Evolutionary conservation across 1,284 basidiomycete genomes (phyloP), one percentile per base, ranked within the genome.

Genomic region (Stygiomarasmius scandens): DNA sequence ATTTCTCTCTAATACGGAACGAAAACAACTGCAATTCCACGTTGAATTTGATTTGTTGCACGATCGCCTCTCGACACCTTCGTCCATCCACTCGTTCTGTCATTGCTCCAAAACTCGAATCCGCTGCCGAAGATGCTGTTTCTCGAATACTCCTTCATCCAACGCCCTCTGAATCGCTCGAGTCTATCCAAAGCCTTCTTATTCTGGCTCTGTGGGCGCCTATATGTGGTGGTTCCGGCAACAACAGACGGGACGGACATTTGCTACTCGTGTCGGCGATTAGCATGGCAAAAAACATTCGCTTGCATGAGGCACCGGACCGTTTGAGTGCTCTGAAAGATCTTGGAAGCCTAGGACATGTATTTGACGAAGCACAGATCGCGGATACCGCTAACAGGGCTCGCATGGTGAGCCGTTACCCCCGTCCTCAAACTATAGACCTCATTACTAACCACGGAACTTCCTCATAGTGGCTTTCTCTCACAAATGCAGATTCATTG

Each of bases 41-140:
- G 5, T 55, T 61, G n/a, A 49, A 58, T 20, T 49, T 61, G 9
- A 56, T 61, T 1, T 55, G 59, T 36, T 61, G 59, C 45, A 52
- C 56, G 11, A 55, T 61, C 14, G 49, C 56, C n/a, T 46, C 56
- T 12, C 56, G 59, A 20, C 45, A 58, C 16, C 58, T 61, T 24
- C 25, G 44, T 19, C 10, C 12, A 10, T 23, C 23, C 8, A n/a
- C 41, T 11, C 56, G 56, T 14, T 19, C 36, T 16, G n/a, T 20
- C 22, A 25, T 58, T 11, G 46, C 52, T 19, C 52, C 56, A 16
- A 52, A 46, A n/a, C 48, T 61, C 32, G 41, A 55, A n/a, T 16
- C 44, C 20, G 52, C 50, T 24, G 47, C 56, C 16, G 59, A 61
- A 29, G 43, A 53, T n/a, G 46, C 36, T 12, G n/a, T 61, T 14